Percentiles rank a stretch among this genome's conserved stretches.
Conservation (phyloP, 2,329 filamentous ascomycete species). For the Ceratocystis colombiana region DNA sequence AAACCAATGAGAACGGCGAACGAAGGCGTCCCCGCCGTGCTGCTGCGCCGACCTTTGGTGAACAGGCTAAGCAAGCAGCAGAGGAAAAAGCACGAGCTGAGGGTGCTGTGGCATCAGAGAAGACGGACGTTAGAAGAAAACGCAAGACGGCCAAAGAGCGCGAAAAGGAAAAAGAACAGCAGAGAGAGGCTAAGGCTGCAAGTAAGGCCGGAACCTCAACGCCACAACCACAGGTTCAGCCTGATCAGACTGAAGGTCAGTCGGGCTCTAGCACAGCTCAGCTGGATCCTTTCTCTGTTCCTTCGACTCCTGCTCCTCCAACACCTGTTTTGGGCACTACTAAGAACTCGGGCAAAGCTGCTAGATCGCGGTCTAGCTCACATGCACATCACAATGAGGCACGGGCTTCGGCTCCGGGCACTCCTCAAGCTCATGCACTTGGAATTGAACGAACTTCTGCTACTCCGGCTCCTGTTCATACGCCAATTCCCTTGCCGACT, state of each 20-base stretch:
- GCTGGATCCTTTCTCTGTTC: slow-evolving; percentile 7
- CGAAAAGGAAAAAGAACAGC: slow-evolving; percentile 40
- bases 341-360: slow-evolving; percentile 34
- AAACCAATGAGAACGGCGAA: slow-evolving; percentile 51
- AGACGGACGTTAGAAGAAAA: slow-evolving; percentile 18
- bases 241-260: not conserved
- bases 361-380: slow-evolving; percentile 47
- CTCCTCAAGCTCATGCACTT: slow-evolving; percentile 35
- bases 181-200: slow-evolving; percentile 30
- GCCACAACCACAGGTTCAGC: slow-evolving; percentile 19
- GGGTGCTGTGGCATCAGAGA: slow-evolving; percentile 17
- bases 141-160: slow-evolving; percentile 33
- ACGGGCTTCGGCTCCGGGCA: slow-evolving; percentile 31
- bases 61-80: slow-evolving; percentile 35
- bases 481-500: slow-evolving; percentile 21
- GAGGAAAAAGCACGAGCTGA: slow-evolving; percentile 24
- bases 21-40: slow-evolving; percentile 52
- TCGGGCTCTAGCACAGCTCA: slow-evolving; percentile 1
- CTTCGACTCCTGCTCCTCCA: slow-evolving; percentile 30
- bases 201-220: slow-evolving; percentile 36
- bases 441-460: slow-evolving; percentile 6
- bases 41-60: slow-evolving; percentile 62
- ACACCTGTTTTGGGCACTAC: slow-evolving; percentile 40
- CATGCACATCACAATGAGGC: slow-evolving; percentile 40
- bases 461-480: slow-evolving; percentile 16